phyloP scores from a whole-genome alignment of 2,329 filamentous ascomycete species.

The Shiraia sp. region DNA sequence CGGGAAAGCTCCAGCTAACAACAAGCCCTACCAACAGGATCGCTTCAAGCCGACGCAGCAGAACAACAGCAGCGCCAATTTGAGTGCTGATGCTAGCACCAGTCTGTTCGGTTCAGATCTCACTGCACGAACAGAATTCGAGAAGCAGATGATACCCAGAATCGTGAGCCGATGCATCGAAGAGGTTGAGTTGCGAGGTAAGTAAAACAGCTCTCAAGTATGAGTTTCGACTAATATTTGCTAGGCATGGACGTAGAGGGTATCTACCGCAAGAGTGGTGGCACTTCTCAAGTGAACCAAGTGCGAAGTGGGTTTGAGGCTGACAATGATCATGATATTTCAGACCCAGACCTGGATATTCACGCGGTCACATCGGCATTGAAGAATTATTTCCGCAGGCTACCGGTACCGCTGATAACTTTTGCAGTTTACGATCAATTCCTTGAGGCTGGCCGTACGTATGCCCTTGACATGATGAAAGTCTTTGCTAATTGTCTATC shows the following conservation, averaged over 20 bases:
- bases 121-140: conserved; percentile 80
- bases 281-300: conserved; percentile 84
- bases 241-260: conserved; percentile 85
- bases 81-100: conserved; percentile 40
- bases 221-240: too few relatives aligned
- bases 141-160: conserved; percentile 84
- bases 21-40: conserved; percentile 19
- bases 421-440: conserved; percentile 91
- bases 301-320: conserved; percentile 92
- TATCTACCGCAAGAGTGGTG: conserved; percentile 96
- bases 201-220: too few relatives aligned
- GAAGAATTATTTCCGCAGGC: conserved; percentile 96
- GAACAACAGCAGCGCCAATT: conserved; percentile 50
- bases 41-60: conserved; percentile 40
- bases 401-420: conserved; percentile 86
- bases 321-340: conserved; percentile 85
- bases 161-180: conserved; percentile 94
- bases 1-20: conserved; percentile 23
- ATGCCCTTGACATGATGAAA: neutral
- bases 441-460: conserved; percentile 76
- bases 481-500: conserved; percentile 6
- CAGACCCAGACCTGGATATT: conserved; percentile 90
- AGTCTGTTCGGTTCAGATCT: conserved; percentile 89
- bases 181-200: conserved; percentile 88
- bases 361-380: conserved; percentile 93